Evolutionary conservation across 2,329 filamentous ascomycete species (phyloP).

Genomic region (Raffaelea albimanens): DNA sequence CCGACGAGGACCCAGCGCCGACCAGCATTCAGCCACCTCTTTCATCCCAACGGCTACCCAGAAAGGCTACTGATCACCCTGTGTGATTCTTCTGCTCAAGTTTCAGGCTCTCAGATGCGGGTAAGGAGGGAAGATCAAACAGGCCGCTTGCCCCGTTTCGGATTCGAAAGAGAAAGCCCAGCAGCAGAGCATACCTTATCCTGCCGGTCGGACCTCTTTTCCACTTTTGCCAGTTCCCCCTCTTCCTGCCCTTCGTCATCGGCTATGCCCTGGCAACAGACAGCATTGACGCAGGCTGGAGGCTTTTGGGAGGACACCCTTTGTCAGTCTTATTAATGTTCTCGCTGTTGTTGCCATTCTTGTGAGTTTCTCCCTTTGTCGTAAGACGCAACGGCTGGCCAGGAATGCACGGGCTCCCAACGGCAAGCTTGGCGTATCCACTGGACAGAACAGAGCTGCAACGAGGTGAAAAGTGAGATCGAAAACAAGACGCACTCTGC

Average conservation of each 20-base stretch:
- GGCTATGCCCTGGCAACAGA: background rate
- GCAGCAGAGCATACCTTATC: no score
- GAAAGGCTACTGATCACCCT: no score
- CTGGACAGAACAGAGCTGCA: background rate
- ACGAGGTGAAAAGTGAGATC: no score
- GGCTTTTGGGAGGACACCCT: no score
- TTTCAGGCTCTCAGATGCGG: conserved; percentile 12
- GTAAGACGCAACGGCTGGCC: background rate
- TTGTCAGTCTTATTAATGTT: no score
- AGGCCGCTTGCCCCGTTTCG: conserved; percentile 10
- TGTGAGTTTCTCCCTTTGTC: background rate
- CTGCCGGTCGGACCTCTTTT: conserved; percentile 2
- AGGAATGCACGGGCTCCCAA: background rate
- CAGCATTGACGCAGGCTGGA: no score
- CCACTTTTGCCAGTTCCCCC: background rate
- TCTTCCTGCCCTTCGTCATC: no score
- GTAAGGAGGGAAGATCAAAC: conserved; percentile 12
- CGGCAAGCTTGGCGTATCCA: conserved; percentile 4
- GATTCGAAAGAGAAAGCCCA: background rate
- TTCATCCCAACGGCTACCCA: no score
- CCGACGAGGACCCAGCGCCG: background rate
- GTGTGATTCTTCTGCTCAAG: background rate
- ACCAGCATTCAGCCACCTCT: no score
- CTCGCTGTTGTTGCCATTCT: no score
- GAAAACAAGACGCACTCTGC: no score